Evolutionary conservation across 495 filamentous ascomycete genomes (phyloP).

Genomic region (Aspergillus heteromorphus): DNA sequence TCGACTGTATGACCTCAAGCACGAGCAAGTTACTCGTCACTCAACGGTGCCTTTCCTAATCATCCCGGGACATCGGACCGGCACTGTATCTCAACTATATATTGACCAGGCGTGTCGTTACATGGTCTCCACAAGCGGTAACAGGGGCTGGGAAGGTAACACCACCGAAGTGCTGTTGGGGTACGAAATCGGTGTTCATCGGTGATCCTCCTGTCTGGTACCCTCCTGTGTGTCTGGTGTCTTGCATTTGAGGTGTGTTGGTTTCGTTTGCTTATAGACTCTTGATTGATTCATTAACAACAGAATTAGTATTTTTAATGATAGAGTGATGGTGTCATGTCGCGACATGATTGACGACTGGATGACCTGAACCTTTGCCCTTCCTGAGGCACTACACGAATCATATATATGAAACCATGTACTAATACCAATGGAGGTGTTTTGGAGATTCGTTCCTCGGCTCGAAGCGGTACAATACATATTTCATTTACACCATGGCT

Average conservation of each 20-base stretch:
- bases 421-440: too few species aligned
- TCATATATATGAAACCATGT: not conserved
- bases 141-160: constrained; percentile 91
- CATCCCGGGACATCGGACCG: constrained; percentile 87
- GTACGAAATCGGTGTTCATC: constrained; percentile 74
- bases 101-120: constrained; percentile 84
- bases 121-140: constrained; percentile 87
- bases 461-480: not conserved
- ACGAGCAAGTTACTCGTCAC: constrained; percentile 59
- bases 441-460: too few species aligned
- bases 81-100: constrained; percentile 78
- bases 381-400: not conserved
- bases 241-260: too few species aligned
- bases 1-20: constrained; percentile 80
- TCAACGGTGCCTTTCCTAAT: constrained; percentile 89
- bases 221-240: too few species aligned
- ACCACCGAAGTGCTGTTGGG: constrained; percentile 87
- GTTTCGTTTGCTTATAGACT: too few species aligned
- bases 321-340: too few species aligned
- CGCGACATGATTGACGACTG: too few species aligned
- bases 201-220: constrained; percentile 9
- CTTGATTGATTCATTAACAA: too few species aligned
- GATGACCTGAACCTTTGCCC: not conserved
- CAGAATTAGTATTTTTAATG: too few species aligned
- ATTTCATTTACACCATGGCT: not conserved